Evolutionary conservation across 352 stramenopile genomes (phyloP).

Genomic region (Pythium sukuiense): DNA sequence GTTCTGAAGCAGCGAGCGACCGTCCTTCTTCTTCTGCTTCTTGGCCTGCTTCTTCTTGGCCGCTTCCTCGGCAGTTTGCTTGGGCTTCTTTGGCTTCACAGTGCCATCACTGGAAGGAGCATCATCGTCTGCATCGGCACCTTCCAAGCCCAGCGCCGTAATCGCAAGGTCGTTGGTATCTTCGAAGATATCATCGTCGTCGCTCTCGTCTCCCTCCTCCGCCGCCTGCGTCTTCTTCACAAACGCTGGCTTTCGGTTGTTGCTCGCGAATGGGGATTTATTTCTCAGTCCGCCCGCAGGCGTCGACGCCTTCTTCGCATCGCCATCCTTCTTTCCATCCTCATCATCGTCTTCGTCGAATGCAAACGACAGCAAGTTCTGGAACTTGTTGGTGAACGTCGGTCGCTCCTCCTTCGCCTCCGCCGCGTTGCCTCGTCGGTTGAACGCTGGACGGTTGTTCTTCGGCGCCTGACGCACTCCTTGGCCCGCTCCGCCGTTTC

Average conservation of each 20-base stretch:
- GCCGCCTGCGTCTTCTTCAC: constrained; percentile 1
- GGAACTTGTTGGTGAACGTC: constrained; percentile 84
- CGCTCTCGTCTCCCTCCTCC: constrained; percentile 15
- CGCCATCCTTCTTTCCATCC: background rate
- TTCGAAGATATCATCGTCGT: constrained; percentile 33
- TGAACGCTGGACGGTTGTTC: constrained; percentile 29
- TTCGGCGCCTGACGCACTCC: constrained; percentile 20
- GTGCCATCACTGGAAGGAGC: constrained; percentile 18
- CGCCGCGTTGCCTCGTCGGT: constrained; percentile 3
- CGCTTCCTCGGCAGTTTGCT: constrained; percentile 24
- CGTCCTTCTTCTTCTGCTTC: constrained; percentile 77
- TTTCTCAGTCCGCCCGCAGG: constrained; percentile 2
- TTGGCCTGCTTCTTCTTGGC: constrained; percentile 62
- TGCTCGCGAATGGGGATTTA: constrained; percentile 20
- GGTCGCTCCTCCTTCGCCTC: constrained; percentile 30
- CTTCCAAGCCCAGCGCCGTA: constrained; percentile 50
- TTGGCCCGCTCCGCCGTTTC: background rate
- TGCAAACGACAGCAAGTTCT: constrained; percentile 78
- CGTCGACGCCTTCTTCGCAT: background rate
- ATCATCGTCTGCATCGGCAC: constrained; percentile 19
- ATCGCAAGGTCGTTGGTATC: constrained; percentile 39
- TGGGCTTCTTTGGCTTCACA: constrained; percentile 42
- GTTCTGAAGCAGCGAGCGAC: constrained; percentile 67
- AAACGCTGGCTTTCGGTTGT: constrained; percentile 4
- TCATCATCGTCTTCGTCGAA: constrained; percentile 52